These are phyloP conservation scores for Coelastrella sp. DNA, from an alignment of 139 green algal genomes.

Conservation along the genomic window DNA sequence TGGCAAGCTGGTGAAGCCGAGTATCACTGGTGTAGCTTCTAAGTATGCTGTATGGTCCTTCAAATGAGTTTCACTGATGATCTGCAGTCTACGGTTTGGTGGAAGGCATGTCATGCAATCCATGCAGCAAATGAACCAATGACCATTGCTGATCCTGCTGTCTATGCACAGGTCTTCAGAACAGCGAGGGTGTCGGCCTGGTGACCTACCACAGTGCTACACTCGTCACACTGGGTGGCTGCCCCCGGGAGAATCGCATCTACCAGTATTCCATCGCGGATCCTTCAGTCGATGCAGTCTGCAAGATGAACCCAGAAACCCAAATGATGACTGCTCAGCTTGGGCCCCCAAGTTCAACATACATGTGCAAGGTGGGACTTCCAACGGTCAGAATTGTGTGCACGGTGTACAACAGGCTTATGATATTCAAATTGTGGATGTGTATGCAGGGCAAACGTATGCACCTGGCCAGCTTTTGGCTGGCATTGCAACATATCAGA, in stretches of 20 bases:
- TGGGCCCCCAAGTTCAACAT: slow-evolving; percentile 29
- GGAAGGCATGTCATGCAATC: no score
- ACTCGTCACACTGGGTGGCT: slow-evolving; percentile 59
- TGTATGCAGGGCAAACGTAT: slow-evolving; percentile 24
- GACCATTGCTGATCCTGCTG: no score
- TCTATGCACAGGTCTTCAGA: slow-evolving; percentile 65
- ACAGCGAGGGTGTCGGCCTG: slow-evolving; percentile 78
- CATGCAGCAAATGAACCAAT: no score
- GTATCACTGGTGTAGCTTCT: no score
- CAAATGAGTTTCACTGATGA: no score
- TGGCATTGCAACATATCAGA: no score
- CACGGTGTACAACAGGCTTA: background rate
- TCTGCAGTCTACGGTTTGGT: no score
- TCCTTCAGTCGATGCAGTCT: slow-evolving; percentile 11
- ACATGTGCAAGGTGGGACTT: slow-evolving; percentile 12
- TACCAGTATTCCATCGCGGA: slow-evolving; percentile 35
- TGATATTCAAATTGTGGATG: background rate
- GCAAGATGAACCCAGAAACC: background rate
- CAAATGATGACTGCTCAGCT: background rate
- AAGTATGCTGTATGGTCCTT: no score
- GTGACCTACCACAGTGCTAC: slow-evolving; percentile 79
- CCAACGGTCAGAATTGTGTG: background rate
- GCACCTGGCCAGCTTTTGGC: background rate
- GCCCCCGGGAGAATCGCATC: slow-evolving; percentile 21
- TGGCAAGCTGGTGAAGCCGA: no score